A percentile compares a stretch with the other conserved stretches of the same genome.
phyloP scores from a whole-genome alignment of 768 basidiomycete genomes.

The Mrakia gelida region DNA sequence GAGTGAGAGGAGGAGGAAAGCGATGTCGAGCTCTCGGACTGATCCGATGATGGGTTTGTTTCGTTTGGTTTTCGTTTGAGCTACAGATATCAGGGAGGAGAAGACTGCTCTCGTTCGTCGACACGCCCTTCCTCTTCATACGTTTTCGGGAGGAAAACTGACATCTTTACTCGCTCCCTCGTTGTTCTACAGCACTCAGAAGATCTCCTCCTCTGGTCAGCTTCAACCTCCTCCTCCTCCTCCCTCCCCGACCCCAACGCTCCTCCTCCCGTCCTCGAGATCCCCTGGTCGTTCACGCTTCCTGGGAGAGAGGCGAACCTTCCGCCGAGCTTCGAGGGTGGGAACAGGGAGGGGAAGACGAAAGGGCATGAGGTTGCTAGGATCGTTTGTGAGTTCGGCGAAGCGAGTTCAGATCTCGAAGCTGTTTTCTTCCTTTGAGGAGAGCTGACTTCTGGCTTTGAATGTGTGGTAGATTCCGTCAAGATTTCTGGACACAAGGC shows the following conservation, averaged over 20 bases:
- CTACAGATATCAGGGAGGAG: not conserved
- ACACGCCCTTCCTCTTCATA: too few species aligned
- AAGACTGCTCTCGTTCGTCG: not conserved
- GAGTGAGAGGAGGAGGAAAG: not conserved
- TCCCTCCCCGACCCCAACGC: not conserved
- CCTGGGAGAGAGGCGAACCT: not conserved
- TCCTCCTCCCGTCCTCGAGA: not conserved
- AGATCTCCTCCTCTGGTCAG: not conserved
- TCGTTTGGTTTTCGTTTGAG: not conserved
- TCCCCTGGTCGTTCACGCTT: not conserved
- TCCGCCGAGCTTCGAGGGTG: not conserved
- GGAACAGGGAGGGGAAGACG: not conserved
- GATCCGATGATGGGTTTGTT: too few species aligned
- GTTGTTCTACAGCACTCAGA: not conserved
- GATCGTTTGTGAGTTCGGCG: not conserved
- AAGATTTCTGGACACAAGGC: not conserved
- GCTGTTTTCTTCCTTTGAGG: not conserved
- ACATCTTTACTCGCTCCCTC: not conserved
- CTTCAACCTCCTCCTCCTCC: not conserved
- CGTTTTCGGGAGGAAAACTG: too few species aligned
- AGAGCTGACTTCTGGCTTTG: too few species aligned
- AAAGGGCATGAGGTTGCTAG: not conserved
- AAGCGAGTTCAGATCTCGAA: too few species aligned
- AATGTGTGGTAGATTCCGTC: not conserved
- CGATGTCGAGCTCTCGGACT: not conserved